Base-by-base conservation (phyloP, 2,329 filamentous ascomycete genomes). In the Chaetoscypha palmicola region DNA sequence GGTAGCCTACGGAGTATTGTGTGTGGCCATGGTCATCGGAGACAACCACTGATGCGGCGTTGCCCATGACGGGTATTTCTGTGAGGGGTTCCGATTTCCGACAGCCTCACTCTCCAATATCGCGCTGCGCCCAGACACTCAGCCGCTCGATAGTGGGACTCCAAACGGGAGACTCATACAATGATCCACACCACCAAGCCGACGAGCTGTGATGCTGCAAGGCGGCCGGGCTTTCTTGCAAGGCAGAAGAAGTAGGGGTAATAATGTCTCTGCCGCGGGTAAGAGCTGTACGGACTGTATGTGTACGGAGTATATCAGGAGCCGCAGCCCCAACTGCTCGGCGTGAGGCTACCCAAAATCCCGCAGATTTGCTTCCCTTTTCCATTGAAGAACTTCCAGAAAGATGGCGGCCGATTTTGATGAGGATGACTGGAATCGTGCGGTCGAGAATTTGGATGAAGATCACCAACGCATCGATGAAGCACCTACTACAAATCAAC, bases 381-480 rank as follows among this genome's bases (percentile, higher is more conserved):
- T 31, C 28, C n/a, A n/a, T n/a, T n/a, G n/a, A n/a, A n/a, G n/a
- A n/a, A 31, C 12, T 31, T 36, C 30, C 23, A 19, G 10, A 22
- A 11, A 31, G 39, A 35, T 37, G n/a, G 38, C 38, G 17, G 43
- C 36, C 16, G 43, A 45, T 34, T 34, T 45, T 40, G 43, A 45
- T 41, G n/a, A 24, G n/a, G 36, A 40, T 40, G 43, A 45, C 14
- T 45, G 37, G 36, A 23, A 35, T 21, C 17, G 14, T 26, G 43
- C 20, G 14, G 26, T 40, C 11, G 20, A 34, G 7, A n/a, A 34
- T 12, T 5, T 30, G 9, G 36, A 45, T 34, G 17, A 34, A 9
- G 30, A 34, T 10, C 36, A 45, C 22, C 43, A 40, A 21, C 26
- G 37, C 10, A 36, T 45, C 22, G 43, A 45, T 41, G 17, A 17